These are phyloP conservation scores for Lactifluus pinguis DNA, from an alignment of 768 basidiomycete species.

Conservation along the genomic window DNA sequence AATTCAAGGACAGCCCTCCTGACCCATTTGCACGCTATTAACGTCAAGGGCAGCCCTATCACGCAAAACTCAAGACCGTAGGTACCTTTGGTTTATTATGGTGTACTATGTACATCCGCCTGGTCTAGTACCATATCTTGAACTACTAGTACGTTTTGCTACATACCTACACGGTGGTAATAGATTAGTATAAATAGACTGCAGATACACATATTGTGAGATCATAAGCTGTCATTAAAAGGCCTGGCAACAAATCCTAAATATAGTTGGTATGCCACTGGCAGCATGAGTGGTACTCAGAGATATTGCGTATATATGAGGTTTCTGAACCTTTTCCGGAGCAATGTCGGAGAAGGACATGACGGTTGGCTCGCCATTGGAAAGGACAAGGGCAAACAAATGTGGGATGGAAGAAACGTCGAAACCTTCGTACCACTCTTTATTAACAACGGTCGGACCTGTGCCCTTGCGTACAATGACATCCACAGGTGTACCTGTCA, in stretches of 20 bases:
- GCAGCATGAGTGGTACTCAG: not conserved
- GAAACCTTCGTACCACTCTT: slow-evolving; percentile 18
- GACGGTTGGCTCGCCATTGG: slow-evolving; percentile 6
- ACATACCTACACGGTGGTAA: not conserved
- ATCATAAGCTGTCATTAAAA: slow-evolving; percentile 9
- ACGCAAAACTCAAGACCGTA: no score
- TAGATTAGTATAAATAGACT: not conserved
- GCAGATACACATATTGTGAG: not conserved
- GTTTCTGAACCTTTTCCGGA: slow-evolving; percentile 7
- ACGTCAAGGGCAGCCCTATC: no score
- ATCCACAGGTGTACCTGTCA: slow-evolving; percentile 2
- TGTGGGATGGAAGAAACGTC: slow-evolving; percentile 18
- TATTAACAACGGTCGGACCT: not conserved
- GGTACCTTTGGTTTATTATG: no score
- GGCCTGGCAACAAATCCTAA: slow-evolving; percentile 9
- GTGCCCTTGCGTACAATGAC: slow-evolving; percentile 1
- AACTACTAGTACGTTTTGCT: no score
- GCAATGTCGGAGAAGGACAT: slow-evolving; percentile 14
- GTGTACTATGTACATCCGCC: no score
- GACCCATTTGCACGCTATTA: no score
- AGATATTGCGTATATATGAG: not conserved
- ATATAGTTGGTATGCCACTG: not conserved
- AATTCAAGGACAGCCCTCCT: no score
- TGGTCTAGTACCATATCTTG: no score
- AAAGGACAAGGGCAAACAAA: slow-evolving; percentile 10